Evolutionary conservation across 805 yeast genomes (phyloP).

Genomic region (Starmerella davenportii): DNA sequence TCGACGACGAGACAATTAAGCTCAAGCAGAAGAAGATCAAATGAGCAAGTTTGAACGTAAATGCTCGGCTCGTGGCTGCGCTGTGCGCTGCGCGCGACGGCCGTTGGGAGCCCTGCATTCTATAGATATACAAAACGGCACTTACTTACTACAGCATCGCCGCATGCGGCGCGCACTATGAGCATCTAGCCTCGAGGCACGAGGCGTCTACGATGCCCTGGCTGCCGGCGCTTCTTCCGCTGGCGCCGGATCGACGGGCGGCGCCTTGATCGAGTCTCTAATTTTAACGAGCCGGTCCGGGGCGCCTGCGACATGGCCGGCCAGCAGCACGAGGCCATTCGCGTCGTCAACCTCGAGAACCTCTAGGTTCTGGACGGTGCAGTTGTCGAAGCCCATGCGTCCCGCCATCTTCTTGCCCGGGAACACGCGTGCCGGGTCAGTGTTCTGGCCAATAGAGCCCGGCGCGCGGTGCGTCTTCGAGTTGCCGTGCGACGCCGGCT

Average conservation of each 20-base stretch:
- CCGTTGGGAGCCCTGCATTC: too few species aligned
- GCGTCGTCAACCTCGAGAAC: slow-evolving; percentile 67
- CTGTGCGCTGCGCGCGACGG: too few species aligned
- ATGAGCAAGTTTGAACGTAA: slow-evolving; percentile 21
- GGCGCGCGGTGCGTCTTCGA: slow-evolving; percentile 85
- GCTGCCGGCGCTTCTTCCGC: too few species aligned
- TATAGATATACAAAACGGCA: too few species aligned
- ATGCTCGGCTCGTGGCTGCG: too few species aligned
- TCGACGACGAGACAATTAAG: slow-evolving; percentile 77
- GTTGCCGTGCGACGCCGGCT: slow-evolving; percentile 88
- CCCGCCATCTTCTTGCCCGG: slow-evolving; percentile 99
- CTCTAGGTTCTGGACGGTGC: slow-evolving; percentile 58
- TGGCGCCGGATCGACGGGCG: too few species aligned
- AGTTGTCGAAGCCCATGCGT: slow-evolving; percentile 65
- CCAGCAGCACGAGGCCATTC: slow-evolving; percentile 62
- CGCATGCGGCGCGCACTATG: too few species aligned
- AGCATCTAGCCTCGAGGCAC: too few species aligned
- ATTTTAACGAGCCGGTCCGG: slow-evolving; percentile 55
- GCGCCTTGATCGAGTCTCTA: slow-evolving; percentile 47
- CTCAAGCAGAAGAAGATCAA: slow-evolving; percentile 87
- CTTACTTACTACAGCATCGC: too few species aligned
- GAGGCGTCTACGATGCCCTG: too few species aligned
- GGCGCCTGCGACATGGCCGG: slow-evolving; percentile 87
- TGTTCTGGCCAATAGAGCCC: slow-evolving; percentile 93
- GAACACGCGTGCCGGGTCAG: slow-evolving; percentile 85